A percentile compares a stretch with the other conserved stretches of the same genome.
These are phyloP conservation scores for Cotoneaster glaucophyllus DNA, from an alignment of 306 rosid species.

Conservation along the genomic window DNA sequence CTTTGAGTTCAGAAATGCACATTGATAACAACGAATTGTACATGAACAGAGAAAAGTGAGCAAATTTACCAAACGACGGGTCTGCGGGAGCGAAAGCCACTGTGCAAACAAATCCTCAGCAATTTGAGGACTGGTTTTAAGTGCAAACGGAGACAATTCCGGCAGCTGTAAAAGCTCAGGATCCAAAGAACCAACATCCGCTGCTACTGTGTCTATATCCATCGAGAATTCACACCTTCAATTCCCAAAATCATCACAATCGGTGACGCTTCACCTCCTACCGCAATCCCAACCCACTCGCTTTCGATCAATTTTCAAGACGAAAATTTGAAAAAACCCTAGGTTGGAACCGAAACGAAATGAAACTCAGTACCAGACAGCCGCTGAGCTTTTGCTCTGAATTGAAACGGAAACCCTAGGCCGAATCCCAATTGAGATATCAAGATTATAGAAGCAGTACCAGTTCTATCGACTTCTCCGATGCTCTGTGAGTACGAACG, in stretches of 20 bases:
- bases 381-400: not conserved
- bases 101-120: slow-evolving; percentile 68
- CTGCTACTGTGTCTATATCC: slow-evolving; percentile 56
- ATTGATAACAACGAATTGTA: not conserved
- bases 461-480: not conserved
- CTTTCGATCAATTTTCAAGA: not conserved
- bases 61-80: slow-evolving; percentile 54
- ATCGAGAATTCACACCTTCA: slow-evolving; percentile 17
- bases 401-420: slow-evolving; percentile 10
- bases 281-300: not conserved
- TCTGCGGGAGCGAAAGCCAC: slow-evolving; percentile 83
- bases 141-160: slow-evolving; percentile 55
- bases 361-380: not conserved
- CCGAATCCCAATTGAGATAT: not conserved
- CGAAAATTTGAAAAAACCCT: not conserved
- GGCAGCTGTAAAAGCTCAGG: slow-evolving; percentile 72
- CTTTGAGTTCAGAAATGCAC: slow-evolving; percentile 1
- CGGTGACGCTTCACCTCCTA: not conserved
- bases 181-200: slow-evolving; percentile 47
- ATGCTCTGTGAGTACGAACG: not conserved
- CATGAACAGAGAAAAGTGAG: not conserved
- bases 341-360: not conserved
- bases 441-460: not conserved
- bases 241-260: slow-evolving; percentile 7
- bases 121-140: slow-evolving; percentile 50